A percentile compares a stretch with the other conserved stretches of the same genome.
phyloP scores from a whole-genome alignment of 805 yeast genomes.

The Metschnikowia bowlesiae region DNA sequence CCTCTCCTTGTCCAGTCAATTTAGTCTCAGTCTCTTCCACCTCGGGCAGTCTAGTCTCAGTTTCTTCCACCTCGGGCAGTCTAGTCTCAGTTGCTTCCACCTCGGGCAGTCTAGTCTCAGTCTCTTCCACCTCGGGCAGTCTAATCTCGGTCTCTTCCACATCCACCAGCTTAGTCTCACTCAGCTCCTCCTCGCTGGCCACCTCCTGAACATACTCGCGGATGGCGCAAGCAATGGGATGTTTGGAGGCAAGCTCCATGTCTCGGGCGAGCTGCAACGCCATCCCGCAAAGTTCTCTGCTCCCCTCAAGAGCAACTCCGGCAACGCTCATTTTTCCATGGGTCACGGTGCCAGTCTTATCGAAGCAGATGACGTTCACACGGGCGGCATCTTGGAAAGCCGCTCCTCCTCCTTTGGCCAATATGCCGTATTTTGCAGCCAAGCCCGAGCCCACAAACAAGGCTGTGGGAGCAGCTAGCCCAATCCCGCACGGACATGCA shows the following conservation, averaged over 20 bases:
- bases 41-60: no score
- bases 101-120: not conserved
- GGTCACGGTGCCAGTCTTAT: conserved; percentile 76
- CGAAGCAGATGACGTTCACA: conserved; percentile 64
- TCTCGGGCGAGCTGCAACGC: conserved; percentile 51
- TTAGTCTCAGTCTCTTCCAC: no score
- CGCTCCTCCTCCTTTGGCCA: conserved; percentile 77
- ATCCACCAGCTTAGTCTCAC: not conserved
- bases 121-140: not conserved
- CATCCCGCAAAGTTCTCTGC: conserved; percentile 10
- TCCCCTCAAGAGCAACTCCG: conserved; percentile 34
- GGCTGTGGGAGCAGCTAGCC: conserved; percentile 82
- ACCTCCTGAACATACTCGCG: conserved; percentile 24
- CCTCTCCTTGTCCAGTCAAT: no score
- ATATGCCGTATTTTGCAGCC: conserved; percentile 71
- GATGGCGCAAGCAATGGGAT: conserved; percentile 64
- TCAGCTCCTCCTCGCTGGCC: not conserved
- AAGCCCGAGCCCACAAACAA: conserved; percentile 74
- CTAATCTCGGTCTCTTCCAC: not conserved
- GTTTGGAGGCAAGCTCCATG: conserved; percentile 60
- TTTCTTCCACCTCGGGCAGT: no score
- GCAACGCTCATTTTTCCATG: conserved; percentile 59
- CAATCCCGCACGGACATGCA: conserved; percentile 85
- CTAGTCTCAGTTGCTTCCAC: not conserved
- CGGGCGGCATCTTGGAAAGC: conserved; percentile 75